Base-by-base conservation (phyloP, 768 basidiomycete species). In the Phlebiopsis gigantea region DNA sequence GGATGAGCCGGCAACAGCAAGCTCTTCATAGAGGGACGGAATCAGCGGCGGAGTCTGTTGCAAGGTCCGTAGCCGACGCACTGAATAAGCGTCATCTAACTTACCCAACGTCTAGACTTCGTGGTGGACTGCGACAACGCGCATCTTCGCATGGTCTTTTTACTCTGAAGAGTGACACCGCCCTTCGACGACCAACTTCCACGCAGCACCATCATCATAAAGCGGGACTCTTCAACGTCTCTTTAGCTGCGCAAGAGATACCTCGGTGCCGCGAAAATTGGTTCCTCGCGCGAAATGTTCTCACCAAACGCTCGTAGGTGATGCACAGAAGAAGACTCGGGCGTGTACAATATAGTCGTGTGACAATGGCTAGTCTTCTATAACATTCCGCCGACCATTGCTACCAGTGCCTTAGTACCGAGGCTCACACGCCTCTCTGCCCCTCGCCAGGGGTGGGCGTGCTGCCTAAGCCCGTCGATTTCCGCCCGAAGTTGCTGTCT, bases 331-430 rank as follows among this genome's bases (percentile, higher is more conserved):
- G 34, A 39, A 10, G 34, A n/a, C n/a, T 45, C 19, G 24, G n/a
- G 10, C 19, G 44, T 45, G 44, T 45, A 45, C n/a, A 19, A 19
- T 45, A 25, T 19, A 39, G 12, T 39, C 34, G 44, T 19, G 44
- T 19, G 44, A 45, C 15, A 45, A 25, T 45, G 19, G 21, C 19
- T 45, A 45, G 44, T 25, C 19, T 25, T 31, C 41, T 62, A 90
- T 43, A 90, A 70, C 85, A 88, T 88, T 21, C 84, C 84, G 55
- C 82, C 82, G 24, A 90, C 80, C 25, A 87, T 67, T 61, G 77
- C 74, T 41, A 85, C 83, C 56, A 90, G 76, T 0, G 77, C 69
- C 64, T 79, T 86, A 21, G 88, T 90, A 64, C 81, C 78, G 65
- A 77, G 74, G 31, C 85, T 76, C 30, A 91, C 84, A 19, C 71